Conservation (phyloP, 139 green algal genomes). For the Micractinium sp. region DNA sequence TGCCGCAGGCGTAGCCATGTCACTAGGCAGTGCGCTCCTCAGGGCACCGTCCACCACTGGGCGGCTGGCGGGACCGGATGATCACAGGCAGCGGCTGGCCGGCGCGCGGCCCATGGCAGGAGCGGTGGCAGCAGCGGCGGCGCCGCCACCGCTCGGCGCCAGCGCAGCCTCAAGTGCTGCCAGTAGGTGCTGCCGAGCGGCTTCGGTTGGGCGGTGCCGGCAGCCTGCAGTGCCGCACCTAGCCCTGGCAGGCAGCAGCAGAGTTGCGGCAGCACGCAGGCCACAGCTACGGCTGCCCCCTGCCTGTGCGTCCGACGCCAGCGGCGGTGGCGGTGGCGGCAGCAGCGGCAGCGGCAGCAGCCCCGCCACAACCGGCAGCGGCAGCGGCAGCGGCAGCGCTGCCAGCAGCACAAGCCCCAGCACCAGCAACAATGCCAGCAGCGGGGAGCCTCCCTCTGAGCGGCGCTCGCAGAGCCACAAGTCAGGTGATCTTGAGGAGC, state of each 20-base stretch:
- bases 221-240: not conserved
- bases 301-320: not conserved
- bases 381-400: conserved; percentile 1
- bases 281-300: not conserved
- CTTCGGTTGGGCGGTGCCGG: not conserved
- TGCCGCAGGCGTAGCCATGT: not conserved
- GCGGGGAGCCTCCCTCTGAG: not conserved
- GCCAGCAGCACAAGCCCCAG: conserved; percentile 8
- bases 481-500: not conserved
- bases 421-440: not conserved
- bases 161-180: not conserved
- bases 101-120: not conserved
- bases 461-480: not conserved
- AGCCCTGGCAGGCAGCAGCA: not conserved
- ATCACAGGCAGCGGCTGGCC: not conserved
- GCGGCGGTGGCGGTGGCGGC: conserved; percentile 4
- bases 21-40: not conserved
- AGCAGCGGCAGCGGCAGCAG: not conserved
- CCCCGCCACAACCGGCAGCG: not conserved
- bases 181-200: too few relatives aligned
- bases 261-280: not conserved
- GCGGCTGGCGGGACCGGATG: not conserved
- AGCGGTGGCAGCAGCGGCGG: not conserved
- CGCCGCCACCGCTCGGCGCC: not conserved
- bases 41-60: not conserved